Evolutionary conservation across 768 basidiomycete species (phyloP).

Genomic region (Boletus subparvulus): DNA sequence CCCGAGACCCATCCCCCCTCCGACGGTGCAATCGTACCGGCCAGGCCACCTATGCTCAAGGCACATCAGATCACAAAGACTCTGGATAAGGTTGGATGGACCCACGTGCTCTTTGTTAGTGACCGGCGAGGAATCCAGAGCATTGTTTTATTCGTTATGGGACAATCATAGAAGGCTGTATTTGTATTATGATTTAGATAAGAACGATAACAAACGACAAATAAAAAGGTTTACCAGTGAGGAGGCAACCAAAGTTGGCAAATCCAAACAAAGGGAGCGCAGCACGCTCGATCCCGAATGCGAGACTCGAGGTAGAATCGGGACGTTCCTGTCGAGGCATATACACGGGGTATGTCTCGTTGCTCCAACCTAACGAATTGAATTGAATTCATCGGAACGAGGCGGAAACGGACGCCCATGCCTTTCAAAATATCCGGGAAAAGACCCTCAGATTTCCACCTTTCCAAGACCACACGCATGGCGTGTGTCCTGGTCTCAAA

Average conservation of each 20-base stretch:
- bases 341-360: slow-evolving; percentile 28
- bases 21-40: slow-evolving; percentile 43
- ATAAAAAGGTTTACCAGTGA: slow-evolving; percentile 33
- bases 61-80: not conserved
- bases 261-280: slow-evolving; percentile 46
- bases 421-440: slow-evolving; percentile 26
- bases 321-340: slow-evolving; percentile 12
- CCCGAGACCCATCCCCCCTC: slow-evolving; percentile 43
- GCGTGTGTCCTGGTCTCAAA: slow-evolving; percentile 14
- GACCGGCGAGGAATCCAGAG: slow-evolving; percentile 46
- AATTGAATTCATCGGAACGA: not conserved
- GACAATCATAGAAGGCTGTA: slow-evolving; percentile 37
- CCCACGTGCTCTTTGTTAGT: slow-evolving; percentile 40
- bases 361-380: slow-evolving; percentile 20
- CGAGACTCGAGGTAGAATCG: slow-evolving; percentile 14
- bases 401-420: not conserved
- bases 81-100: not conserved
- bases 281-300: slow-evolving; percentile 43
- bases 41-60: slow-evolving; percentile 29
- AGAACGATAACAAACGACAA: not conserved
- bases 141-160: slow-evolving; percentile 25
- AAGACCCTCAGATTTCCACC: slow-evolving; percentile 17
- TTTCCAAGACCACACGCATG: slow-evolving; percentile 9
- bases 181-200: not conserved
- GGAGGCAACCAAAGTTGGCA: slow-evolving; percentile 43